These are phyloP conservation scores for Pezizomycotina sp. DNA, from an alignment of 2,329 filamentous ascomycete species.

Conservation along the genomic window DNA sequence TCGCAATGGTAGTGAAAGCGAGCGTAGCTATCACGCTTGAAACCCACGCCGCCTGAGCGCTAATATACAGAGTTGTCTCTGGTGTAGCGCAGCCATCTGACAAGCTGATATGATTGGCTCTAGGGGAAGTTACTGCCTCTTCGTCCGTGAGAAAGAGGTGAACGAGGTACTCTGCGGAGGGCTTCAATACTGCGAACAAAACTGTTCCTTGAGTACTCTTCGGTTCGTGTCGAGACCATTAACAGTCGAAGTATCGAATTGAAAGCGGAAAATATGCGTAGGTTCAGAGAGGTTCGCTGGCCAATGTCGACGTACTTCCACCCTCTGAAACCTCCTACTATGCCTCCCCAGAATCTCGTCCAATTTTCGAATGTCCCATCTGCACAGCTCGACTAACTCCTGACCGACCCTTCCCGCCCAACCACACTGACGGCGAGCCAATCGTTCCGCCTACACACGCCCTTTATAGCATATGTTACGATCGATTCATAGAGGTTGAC, in stretches of 20 bases:
- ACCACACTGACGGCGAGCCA: conserved; percentile 34
- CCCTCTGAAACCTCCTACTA: conserved; percentile 68
- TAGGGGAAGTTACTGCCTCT: conserved; percentile 52
- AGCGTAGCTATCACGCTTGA: conserved; percentile 49
- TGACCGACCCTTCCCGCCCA: conserved; percentile 29
- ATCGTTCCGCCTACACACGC: conserved; percentile 47
- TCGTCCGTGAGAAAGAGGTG: conserved; percentile 59
- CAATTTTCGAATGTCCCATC: conserved; percentile 23
- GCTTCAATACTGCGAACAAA: conserved; percentile 52
- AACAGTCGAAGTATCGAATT: conserved; percentile 7
- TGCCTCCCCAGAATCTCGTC: conserved; percentile 64
- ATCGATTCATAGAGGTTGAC: conserved; percentile 58
- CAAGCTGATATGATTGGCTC: conserved; percentile 61
- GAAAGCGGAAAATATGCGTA: conserved; percentile 27
- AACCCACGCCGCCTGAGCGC: conserved; percentile 39
- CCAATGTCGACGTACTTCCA: conserved; percentile 68
- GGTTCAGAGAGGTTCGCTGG: conserved; percentile 43
- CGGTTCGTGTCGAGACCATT: conserved; percentile 7
- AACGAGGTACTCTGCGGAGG: conserved; percentile 58
- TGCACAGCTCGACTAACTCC: conserved; percentile 24
- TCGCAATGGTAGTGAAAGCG: conserved; percentile 51
- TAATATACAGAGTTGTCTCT: conserved; percentile 45
- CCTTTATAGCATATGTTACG: conserved; percentile 56
- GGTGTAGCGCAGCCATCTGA: conserved; percentile 42
- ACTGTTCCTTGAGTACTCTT: conserved; percentile 29